A percentile compares a stretch with the other conserved stretches of the same genome.
These are phyloP conservation scores for Hyphopichia fennica DNA, from an alignment of 1,139 yeast species.

Conservation along the genomic window DNA sequence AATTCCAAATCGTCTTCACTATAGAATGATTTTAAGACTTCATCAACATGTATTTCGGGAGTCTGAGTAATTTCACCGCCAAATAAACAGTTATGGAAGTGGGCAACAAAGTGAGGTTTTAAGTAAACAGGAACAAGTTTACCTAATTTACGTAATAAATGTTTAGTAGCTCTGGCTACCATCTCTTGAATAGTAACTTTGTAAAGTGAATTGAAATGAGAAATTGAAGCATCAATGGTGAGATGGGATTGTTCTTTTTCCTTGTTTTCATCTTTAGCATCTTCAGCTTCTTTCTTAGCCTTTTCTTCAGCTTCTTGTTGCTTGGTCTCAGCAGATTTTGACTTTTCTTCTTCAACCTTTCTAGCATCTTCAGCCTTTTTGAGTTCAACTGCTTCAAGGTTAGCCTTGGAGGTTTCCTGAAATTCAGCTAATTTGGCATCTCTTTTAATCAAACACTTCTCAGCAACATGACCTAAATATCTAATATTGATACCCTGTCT, in stretches of 20 bases:
- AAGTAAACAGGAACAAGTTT: slow-evolving; percentile 52
- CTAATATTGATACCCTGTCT: slow-evolving; percentile 85
- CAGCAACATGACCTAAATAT: slow-evolving; percentile 71
- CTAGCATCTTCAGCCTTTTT: slow-evolving; percentile 27
- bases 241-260: slow-evolving; percentile 37
- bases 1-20: slow-evolving; percentile 44
- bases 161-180: slow-evolving; percentile 78
- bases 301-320: slow-evolving; percentile 19
- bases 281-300: slow-evolving; percentile 32
- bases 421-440: slow-evolving; percentile 21
- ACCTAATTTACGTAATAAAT: slow-evolving; percentile 57
- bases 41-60: slow-evolving; percentile 47
- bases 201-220: slow-evolving; percentile 49
- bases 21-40: slow-evolving; percentile 44
- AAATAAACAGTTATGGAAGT: slow-evolving; percentile 71
- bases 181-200: slow-evolving; percentile 63
- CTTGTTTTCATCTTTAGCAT: slow-evolving; percentile 20
- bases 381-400: slow-evolving; percentile 24
- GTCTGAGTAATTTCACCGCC: slow-evolving; percentile 45
- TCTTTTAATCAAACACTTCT: slow-evolving; percentile 24
- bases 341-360: slow-evolving; percentile 28
- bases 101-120: slow-evolving; percentile 61
- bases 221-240: slow-evolving; percentile 41
- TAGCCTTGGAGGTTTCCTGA: slow-evolving; percentile 20
- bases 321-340: slow-evolving; percentile 16